Evolutionary conservation across 2,329 filamentous ascomycete genomes (phyloP).

Genomic region (Monilinia vaccinii-corymbosi): DNA sequence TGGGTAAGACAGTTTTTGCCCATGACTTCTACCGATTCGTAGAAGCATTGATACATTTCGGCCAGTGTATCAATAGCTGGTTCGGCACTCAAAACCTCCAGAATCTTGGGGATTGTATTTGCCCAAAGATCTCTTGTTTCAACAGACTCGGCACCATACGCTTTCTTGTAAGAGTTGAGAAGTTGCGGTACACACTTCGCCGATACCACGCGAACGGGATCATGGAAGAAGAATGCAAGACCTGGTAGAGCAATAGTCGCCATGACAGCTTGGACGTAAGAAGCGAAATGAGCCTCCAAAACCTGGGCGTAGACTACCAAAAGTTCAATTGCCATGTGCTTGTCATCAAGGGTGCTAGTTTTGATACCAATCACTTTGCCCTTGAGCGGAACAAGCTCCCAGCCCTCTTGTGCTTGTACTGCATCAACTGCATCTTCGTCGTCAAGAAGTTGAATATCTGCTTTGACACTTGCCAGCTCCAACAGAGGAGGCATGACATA

Average conservation of each 20-base stretch:
- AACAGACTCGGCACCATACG: conserved; percentile 70
- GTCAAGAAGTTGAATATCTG: conserved; percentile 91
- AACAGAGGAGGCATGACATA: conserved; percentile 92
- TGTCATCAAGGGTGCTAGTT: conserved; percentile 93
- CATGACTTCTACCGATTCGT: conserved; percentile 91
- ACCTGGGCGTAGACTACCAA: conserved; percentile 96
- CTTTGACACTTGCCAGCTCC: conserved; percentile 86
- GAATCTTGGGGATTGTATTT: conserved; percentile 76
- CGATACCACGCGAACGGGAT: conserved; percentile 89
- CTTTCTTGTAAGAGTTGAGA: conserved; percentile 87
- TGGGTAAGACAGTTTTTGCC: conserved; percentile 73
- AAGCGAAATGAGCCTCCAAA: conserved; percentile 84
- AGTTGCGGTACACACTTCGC: conserved; percentile 92
- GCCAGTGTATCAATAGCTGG: conserved; percentile 92
- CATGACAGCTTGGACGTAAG: conserved; percentile 88
- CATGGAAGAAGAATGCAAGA: conserved; percentile 97
- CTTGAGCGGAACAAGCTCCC: conserved; percentile 94
- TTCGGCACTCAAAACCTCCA: conserved; percentile 89
- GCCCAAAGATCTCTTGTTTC: conserved; percentile 79
- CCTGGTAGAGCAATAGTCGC: conserved; percentile 92
- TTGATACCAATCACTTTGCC: conserved; percentile 98
- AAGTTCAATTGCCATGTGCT: conserved; percentile 98
- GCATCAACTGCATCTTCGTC: conserved; percentile 91
- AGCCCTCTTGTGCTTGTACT: conserved; percentile 89
- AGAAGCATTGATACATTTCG: conserved; percentile 99